These are phyloP conservation scores for Fragaria ananassa DNA, from an alignment of 306 rosid species.

Conservation along the genomic window DNA sequence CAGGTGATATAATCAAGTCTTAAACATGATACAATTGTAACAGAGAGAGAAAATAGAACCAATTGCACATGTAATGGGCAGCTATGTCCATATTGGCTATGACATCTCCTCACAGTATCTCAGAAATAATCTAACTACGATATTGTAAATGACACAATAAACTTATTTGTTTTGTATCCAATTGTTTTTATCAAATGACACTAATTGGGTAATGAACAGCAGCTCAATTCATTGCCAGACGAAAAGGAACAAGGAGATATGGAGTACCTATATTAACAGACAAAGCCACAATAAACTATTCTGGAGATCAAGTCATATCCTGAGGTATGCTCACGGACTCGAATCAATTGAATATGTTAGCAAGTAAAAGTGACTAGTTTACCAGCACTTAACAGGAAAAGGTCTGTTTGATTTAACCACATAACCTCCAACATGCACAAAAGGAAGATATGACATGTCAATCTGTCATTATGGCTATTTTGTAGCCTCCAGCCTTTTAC, in stretches of 20 bases:
- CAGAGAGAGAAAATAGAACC: not conserved
- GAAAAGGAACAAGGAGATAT: not conserved
- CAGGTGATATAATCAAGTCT: not conserved
- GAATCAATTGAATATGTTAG: not conserved
- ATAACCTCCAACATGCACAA: not conserved
- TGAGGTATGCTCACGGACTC: not conserved
- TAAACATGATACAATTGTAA: not conserved
- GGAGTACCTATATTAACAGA: not conserved
- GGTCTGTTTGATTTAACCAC: not conserved
- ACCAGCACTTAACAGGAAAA: not conserved
- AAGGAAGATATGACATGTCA: not conserved
- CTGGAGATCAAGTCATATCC: not conserved
- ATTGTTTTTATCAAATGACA: not conserved
- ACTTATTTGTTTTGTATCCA: not conserved
- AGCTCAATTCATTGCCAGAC: not conserved
- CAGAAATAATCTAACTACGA: not conserved
- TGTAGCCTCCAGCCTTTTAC: not conserved
- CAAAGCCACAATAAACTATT: not conserved
- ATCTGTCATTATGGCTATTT: not conserved
- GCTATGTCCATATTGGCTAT: not conserved
- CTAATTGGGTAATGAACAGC: not conserved
- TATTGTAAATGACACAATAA: not conserved
- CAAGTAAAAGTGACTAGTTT: not conserved
- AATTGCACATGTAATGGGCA: not conserved
- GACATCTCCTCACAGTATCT: not conserved